A percentile compares a stretch with the other conserved stretches of the same genome.
These are phyloP conservation scores for Saccharomycopsis sp. DNA, from an alignment of 805 yeast species.

Conservation along the genomic window DNA sequence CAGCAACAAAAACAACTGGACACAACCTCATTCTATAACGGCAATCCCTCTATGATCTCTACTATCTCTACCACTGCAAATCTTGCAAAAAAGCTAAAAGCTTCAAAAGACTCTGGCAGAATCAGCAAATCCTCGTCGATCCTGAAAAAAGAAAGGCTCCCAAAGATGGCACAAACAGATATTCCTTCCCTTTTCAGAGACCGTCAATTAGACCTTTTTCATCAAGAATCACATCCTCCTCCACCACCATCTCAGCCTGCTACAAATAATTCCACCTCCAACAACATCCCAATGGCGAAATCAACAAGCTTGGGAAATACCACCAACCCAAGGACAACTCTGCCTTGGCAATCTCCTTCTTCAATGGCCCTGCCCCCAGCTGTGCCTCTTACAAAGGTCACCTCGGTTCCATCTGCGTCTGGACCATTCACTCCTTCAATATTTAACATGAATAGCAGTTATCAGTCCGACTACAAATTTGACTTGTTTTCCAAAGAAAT, in stretches of 20 bases:
- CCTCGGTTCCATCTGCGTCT: no score
- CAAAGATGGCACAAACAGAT: slow-evolving; percentile 28
- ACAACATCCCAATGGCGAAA: no score
- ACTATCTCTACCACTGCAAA: neutral
- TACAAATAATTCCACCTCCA: no score
- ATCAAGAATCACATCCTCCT: slow-evolving; percentile 28
- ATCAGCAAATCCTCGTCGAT: slow-evolving; percentile 1
- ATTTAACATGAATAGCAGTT: slow-evolving; percentile 8
- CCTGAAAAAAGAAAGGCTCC: neutral
- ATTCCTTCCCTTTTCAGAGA: slow-evolving; percentile 54
- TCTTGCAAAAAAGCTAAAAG: slow-evolving; percentile 29
- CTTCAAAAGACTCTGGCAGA: slow-evolving; percentile 3
- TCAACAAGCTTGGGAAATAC: no score
- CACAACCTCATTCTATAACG: neutral
- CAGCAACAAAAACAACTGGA: neutral
- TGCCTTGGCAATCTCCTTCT: no score
- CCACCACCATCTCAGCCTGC: no score
- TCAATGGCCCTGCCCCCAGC: no score
- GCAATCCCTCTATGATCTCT: neutral
- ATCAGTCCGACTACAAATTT: slow-evolving; percentile 11
- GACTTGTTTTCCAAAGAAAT: slow-evolving; percentile 18
- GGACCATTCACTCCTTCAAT: no score
- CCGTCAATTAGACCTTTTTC: slow-evolving; percentile 57
- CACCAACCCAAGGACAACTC: no score
- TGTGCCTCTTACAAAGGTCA: no score